Evolutionary conservation across 352 stramenopile genomes (phyloP).

Genomic region (Globisporangium abappressorium): DNA sequence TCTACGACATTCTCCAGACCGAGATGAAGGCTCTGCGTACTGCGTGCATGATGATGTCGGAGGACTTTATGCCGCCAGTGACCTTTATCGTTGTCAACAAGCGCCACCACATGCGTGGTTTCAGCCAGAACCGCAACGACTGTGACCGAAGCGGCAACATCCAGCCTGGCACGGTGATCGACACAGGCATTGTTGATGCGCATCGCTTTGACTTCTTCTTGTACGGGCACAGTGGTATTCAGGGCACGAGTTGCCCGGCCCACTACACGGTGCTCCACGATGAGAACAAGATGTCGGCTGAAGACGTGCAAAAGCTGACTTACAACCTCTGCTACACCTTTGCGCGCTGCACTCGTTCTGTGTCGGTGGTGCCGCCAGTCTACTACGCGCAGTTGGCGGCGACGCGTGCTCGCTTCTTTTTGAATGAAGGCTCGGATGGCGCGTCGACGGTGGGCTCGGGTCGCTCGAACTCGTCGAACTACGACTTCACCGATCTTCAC

Average conservation of each 20-base stretch:
- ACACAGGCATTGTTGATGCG: background rate
- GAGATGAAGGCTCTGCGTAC: conserved; percentile 1
- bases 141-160: conserved; percentile 1
- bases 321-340: conserved; percentile 2
- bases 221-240: background rate
- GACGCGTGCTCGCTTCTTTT: background rate
- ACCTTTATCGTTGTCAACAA: background rate
- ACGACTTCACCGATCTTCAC: conserved; percentile 1
- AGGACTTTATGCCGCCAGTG: background rate
- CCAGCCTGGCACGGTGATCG: background rate
- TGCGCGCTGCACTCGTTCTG: background rate
- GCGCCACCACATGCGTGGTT: background rate
- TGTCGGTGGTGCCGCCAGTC: background rate
- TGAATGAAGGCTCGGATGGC: background rate
- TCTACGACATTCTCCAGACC: background rate
- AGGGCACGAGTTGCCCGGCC: background rate
- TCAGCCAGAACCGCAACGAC: background rate
- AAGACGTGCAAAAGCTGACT: background rate
- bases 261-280: background rate
- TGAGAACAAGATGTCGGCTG: background rate
- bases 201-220: background rate
- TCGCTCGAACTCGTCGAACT: background rate
- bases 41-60: background rate
- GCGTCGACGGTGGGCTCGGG: background rate
- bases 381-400: background rate